Evolutionary conservation across 1,284 basidiomycete species (phyloP), one percentile per base, ranked within the genome.

Genomic region (Ganoderma resinaceum): DNA sequence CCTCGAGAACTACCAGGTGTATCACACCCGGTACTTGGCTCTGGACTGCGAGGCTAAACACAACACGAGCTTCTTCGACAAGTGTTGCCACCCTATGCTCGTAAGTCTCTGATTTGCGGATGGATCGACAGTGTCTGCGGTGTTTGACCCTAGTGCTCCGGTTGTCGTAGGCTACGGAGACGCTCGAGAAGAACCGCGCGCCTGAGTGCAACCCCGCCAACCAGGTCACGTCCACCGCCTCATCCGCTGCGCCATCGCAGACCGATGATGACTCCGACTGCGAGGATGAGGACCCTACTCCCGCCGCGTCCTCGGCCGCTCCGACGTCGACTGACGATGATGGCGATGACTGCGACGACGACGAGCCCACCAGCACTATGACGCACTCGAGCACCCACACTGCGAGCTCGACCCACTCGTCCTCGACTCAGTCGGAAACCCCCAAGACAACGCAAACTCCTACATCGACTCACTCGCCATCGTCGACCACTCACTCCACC

Each of bases 11-110:
- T 94, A 94, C 80, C 74, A 80, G 58, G 75, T 70, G 49, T 95
- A 94, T 81, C 91, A 93, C 82, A 76, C 79, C 55, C 87, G 93
- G 65, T 91, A 90, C 82, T 73, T 86, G 63, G 83, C 84, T 42
- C 77, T 93, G 71, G 81, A 80, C 63, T 92, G 90, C 79, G 76
- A 87, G 69, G 75, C 76, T 68, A 79, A 93, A 81, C 91, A 94
- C 80, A 81, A 85, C 78, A 87, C 86, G n/a, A 58, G 79, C 29
- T 95, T 93, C 84, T 93, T 91, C 77, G 82, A 88, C 65, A 75
- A 78, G 42, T 89, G 88, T 79, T 90, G 88, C 81, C 84, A 85
- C 76, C 88, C 88, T 37, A 74, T 82, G 68, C 77, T 86, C 72
- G 88, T 87, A 74, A 46, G 82, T 65, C 37, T 33, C 16, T 12